Evolutionary conservation across 2,329 filamentous ascomycete species (phyloP).

Genomic region (Aplosporella prunicola): DNA sequence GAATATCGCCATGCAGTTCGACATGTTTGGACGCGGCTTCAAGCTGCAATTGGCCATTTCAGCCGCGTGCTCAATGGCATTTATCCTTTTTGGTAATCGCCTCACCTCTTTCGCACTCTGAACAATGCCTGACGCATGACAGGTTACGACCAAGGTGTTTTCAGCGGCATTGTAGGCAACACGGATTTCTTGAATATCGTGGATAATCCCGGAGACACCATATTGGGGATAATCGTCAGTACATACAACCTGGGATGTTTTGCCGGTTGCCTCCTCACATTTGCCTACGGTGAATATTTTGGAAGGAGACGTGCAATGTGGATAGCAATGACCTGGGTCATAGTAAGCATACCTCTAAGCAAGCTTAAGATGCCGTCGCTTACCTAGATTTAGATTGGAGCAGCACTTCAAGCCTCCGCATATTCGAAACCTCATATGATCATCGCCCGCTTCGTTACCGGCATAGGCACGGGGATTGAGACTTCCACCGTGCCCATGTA

Average conservation of each 20-base stretch:
- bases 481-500: slow-evolving; percentile 46
- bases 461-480: slow-evolving; percentile 46
- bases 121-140: neutral
- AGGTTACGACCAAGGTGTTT: slow-evolving; percentile 23
- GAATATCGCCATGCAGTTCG: slow-evolving; percentile 3
- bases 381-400: slow-evolving; percentile 2
- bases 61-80: slow-evolving; percentile 8
- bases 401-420: slow-evolving; percentile 6
- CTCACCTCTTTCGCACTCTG: too few species aligned
- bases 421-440: slow-evolving; percentile 34
- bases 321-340: slow-evolving; percentile 10
- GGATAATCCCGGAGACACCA: slow-evolving; percentile 28
- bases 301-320: slow-evolving; percentile 35
- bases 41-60: slow-evolving; percentile 10
- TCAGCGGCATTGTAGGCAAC: slow-evolving; percentile 33
- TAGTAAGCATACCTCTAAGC: neutral
- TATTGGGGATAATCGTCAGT: slow-evolving; percentile 40
- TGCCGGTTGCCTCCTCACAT: slow-evolving; percentile 30
- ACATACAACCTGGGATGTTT: slow-evolving; percentile 43
- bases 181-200: slow-evolving; percentile 27
- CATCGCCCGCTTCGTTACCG: slow-evolving; percentile 43
- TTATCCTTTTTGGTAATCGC: slow-evolving; percentile 9
- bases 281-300: slow-evolving; percentile 30
- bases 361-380: neutral
- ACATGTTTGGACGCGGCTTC: slow-evolving; percentile 9